Percentiles rank a stretch among this genome's conserved stretches.
These are phyloP conservation scores for Trematosphaeria pertusa DNA, from an alignment of 2,329 filamentous ascomycete genomes.

Conservation along the genomic window DNA sequence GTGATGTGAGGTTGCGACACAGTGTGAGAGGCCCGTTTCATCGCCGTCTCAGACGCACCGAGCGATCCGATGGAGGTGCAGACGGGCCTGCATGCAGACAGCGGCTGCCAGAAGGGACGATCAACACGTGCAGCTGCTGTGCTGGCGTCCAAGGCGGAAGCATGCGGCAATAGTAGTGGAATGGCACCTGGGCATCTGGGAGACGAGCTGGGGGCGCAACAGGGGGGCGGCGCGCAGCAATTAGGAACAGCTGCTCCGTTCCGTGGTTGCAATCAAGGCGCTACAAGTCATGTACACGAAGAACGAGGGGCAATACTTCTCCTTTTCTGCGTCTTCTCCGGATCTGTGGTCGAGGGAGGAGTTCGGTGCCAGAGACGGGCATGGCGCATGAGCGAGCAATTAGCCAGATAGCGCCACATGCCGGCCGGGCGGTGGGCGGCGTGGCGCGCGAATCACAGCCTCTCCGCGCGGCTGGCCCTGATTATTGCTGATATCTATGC, in stretches of 20 bases:
- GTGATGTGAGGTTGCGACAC: constrained; percentile 18
- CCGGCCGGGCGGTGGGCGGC: background rate
- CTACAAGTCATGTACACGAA: background rate
- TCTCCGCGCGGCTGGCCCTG: too few relatives aligned
- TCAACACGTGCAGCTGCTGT: constrained; percentile 15
- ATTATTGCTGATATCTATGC: too few relatives aligned
- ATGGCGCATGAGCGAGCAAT: constrained; percentile 9
- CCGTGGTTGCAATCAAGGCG: background rate
- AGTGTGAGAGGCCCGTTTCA: constrained; percentile 39
- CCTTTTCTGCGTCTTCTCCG: background rate
- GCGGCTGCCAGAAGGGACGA: background rate
- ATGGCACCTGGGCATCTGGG: too few relatives aligned
- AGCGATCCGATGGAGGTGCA: background rate
- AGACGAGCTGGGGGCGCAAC: too few relatives aligned
- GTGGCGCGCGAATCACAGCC: background rate
- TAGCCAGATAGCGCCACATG: constrained; percentile 19
- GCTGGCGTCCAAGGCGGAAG: background rate
- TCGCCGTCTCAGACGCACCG: constrained; percentile 32
- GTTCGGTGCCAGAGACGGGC: background rate
- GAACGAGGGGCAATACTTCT: constrained; percentile 2
- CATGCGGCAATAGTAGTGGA: too few relatives aligned
- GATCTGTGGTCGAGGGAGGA: background rate
- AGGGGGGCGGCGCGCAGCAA: background rate
- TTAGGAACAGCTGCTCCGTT: background rate
- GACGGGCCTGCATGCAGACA: background rate